These are phyloP conservation scores for Populus pruinosa DNA, from an alignment of 345 rosid species.

Conservation along the genomic window DNA sequence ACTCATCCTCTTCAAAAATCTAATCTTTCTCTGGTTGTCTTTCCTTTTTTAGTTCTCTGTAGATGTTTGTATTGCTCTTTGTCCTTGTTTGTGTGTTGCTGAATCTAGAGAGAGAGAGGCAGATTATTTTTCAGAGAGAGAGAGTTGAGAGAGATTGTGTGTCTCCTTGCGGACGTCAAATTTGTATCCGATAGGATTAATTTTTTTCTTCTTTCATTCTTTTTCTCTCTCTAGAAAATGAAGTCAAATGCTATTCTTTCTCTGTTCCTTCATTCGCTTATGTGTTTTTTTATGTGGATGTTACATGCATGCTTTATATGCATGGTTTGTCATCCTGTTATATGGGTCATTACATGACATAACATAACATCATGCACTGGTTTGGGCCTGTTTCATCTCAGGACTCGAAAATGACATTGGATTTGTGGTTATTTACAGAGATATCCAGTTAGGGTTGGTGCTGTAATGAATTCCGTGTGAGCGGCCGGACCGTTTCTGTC, in stretches of 20 bases:
- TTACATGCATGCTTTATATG: background rate
- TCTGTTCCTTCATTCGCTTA: background rate
- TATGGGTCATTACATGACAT: background rate
- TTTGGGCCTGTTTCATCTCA: background rate
- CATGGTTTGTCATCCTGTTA: background rate
- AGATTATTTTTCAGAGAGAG: constrained; percentile 38
- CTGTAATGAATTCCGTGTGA: background rate
- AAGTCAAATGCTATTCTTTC: constrained; percentile 49
- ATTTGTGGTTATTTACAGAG: background rate
- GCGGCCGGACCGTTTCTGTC: background rate
- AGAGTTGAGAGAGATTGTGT: constrained; percentile 19
- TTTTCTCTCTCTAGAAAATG: constrained; percentile 30
- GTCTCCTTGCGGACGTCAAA: constrained; percentile 90
- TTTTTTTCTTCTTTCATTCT: constrained; percentile 20
- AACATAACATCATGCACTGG: background rate
- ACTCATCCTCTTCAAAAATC: constrained; percentile 5
- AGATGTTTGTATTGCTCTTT: constrained; percentile 11
- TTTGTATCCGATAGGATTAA: constrained; percentile 20
- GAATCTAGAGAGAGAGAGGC: constrained; percentile 33
- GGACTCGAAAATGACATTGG: background rate
- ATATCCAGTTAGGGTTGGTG: background rate
- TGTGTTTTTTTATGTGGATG: background rate
- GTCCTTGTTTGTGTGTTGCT: constrained; percentile 53
- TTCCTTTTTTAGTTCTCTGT: background rate
- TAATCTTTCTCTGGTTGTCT: constrained; percentile 1